Evolutionary conservation across 345 rosid species (phyloP), one percentile per base, ranked within the genome.

Genomic region (Sonneratia caseolaris): DNA sequence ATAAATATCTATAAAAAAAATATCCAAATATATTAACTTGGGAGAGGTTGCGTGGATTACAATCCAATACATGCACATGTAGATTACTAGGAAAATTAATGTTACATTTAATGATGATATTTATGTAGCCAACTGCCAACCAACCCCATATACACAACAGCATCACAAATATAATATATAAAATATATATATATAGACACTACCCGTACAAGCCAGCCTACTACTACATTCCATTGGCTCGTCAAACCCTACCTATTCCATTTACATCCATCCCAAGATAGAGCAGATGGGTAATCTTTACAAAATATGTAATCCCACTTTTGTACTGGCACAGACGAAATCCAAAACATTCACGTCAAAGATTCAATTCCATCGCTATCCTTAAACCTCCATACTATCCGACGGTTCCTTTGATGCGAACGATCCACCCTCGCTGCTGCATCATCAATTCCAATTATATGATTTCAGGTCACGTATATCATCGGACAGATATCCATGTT

Each of bases 331-430:
- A 48, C 76, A 66, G 75, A 71, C 61, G 47, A 77, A 62, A 37
- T 47, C 69, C 19, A 18, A 27, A 51, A 64, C 71, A 77, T 76
- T 72, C 76, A 78, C 72, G 81, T 76, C 78, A 76, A 66, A 21
- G 40, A 70, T 74, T 80, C 64, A 78, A 70, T 78, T 83, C 72
- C 21, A 21, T 47, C 15, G 7, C 6, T 10, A 11, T 47, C 16
- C 72, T n/a, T 40, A 14, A n/a, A 12, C 45, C 73, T n/a, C 35
- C 36, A 16, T 40, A 2, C 37, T 53, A 35, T 66, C 27, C 38
- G 78, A 57, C 65, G 75, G 68, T 70, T 84, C 73, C 83, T 77
- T 27, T 27, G 32, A 27, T 27, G 32, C 32, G 32, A 1, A 48
- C 53, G 53, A 15, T 47, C 70, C 4, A 11, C 53, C 53, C 16